Evolutionary conservation across 345 rosid species (phyloP).

Genomic region (Aurinia saxatilis): DNA sequence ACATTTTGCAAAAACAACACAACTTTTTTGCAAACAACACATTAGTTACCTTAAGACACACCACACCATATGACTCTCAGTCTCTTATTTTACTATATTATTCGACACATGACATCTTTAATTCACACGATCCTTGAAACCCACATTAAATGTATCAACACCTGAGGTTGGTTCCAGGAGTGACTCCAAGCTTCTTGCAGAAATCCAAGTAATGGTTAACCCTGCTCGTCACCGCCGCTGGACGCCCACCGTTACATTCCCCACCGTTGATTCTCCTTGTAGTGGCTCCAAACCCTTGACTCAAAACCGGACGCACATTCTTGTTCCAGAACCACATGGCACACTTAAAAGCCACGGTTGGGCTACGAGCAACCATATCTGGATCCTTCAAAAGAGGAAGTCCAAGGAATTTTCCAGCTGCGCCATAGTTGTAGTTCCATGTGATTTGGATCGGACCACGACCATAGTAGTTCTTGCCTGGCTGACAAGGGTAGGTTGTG

Average conservation of each 20-base stretch:
- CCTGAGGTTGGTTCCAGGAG: slow-evolving; percentile 30
- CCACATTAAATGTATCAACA: slow-evolving; percentile 18
- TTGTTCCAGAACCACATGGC: slow-evolving; percentile 55
- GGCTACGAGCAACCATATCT: slow-evolving; percentile 37
- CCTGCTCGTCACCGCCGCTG: slow-evolving; percentile 28
- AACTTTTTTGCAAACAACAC: not conserved
- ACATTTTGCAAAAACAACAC: not conserved
- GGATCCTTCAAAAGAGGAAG: slow-evolving; percentile 41
- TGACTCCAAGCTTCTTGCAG: slow-evolving; percentile 34
- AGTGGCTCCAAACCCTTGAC: slow-evolving; percentile 45
- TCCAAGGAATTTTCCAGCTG: slow-evolving; percentile 35
- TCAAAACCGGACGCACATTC: slow-evolving; percentile 36
- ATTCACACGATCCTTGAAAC: not conserved
- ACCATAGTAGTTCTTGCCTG: slow-evolving; percentile 41
- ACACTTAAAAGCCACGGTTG: slow-evolving; percentile 38
- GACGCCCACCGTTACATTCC: slow-evolving; percentile 40
- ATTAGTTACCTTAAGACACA: not conserved
- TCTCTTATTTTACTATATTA: not conserved
- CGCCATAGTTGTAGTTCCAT: slow-evolving; percentile 54
- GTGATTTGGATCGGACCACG: slow-evolving; percentile 53
- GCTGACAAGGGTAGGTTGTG: slow-evolving; percentile 19
- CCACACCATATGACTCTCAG: not conserved
- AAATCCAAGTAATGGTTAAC: slow-evolving; percentile 33
- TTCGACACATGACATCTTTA: not conserved
- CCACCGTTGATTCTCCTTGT: slow-evolving; percentile 44